Conservation (phyloP, 768 basidiomycete species). For the Fomitopsis pulvina region DNA sequence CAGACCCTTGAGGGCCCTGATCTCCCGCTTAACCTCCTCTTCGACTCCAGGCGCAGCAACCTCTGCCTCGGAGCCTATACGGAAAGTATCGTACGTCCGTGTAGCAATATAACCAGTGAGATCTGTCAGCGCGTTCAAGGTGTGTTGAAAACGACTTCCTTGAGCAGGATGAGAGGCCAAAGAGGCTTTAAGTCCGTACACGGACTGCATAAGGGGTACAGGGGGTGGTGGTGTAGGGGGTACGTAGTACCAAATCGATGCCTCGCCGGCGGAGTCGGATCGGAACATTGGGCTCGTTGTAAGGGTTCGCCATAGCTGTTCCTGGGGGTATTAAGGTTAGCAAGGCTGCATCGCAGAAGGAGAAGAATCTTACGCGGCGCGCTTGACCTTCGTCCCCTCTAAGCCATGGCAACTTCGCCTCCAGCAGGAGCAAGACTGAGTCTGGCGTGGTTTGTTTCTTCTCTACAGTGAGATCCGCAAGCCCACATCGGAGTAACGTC, state of each 20-base stretch:
- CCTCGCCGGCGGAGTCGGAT: constrained; percentile 16
- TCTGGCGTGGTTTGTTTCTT: constrained; percentile 41
- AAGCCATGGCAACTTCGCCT: constrained; percentile 54
- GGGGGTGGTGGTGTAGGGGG: constrained; percentile 23
- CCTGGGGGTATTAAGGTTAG: constrained; percentile 23
- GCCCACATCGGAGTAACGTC: constrained; percentile 57
- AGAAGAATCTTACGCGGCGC: constrained; percentile 43
- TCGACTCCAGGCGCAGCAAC: constrained; percentile 26
- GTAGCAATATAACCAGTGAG: constrained; percentile 77
- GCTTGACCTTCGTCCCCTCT: constrained; percentile 40
- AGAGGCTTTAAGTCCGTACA: constrained; percentile 11
- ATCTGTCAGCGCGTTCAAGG: constrained; percentile 59
- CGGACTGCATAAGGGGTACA: constrained; percentile 25
- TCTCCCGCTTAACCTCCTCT: constrained; percentile 69
- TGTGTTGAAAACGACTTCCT: constrained; percentile 42
- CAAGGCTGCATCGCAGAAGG: background rate
- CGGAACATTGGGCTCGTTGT: constrained; percentile 44
- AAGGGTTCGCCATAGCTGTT: constrained; percentile 55
- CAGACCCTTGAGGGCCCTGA: constrained; percentile 71
- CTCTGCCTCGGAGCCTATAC: background rate
- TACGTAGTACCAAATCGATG: constrained; percentile 33
- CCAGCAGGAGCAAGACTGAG: constrained; percentile 53
- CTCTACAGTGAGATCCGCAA: constrained; percentile 41
- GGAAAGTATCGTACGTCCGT: constrained; percentile 51
- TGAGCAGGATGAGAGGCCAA: constrained; percentile 14